Evolutionary conservation across 2,329 filamentous ascomycete genomes (phyloP), one percentile per base, ranked within the genome.

Genomic region (Colletotrichum incanum): DNA sequence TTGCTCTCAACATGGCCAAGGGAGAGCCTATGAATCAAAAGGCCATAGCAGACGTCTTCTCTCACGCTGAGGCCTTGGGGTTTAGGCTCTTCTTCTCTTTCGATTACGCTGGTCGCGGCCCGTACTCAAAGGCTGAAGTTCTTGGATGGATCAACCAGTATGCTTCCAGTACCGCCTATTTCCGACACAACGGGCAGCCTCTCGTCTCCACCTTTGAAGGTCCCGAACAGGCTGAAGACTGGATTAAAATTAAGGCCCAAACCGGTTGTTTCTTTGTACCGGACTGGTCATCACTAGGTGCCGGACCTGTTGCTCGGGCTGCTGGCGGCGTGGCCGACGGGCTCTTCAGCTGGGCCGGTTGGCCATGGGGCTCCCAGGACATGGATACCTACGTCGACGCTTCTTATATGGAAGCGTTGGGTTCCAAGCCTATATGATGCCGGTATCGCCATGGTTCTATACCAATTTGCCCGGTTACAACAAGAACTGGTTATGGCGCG

Each of bases 401-500:
- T 7, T 74, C 71, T 1, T 77, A 76, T 37, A 12, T n/a, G 7
- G 5, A 63, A 0, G 59, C 43, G 8, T 28, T 78, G 77, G 90
- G 86, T 77, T 89, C 89, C 47, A 87, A 89, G 69, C 78, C 0
- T 83, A 81, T 67, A 88, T 89, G 84, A 88, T 88, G 86, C 83
- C 86, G 3, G 84, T 88, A 16, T 86, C 86, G 0, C 88, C 88
- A 0, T 90, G 87, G 88, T 90, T 90, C 78, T 90, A 86, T 78
- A 90, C 90, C 54, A 87, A 90, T 66, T 80, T 91, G 4, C 86
- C 87, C 0, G 81, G 82, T 9, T 87, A 83, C 72, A 81, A 79
- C 75, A 86, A 90, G 81, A 87, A 88, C 76, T 89, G 86, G 84
- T 81, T 91, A 1, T 92, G 89, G 83, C 86, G 86, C 4, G 86